Evolutionary conservation across 2,329 filamentous ascomycete species (phyloP).

Genomic region (Aureobasidium musti): DNA sequence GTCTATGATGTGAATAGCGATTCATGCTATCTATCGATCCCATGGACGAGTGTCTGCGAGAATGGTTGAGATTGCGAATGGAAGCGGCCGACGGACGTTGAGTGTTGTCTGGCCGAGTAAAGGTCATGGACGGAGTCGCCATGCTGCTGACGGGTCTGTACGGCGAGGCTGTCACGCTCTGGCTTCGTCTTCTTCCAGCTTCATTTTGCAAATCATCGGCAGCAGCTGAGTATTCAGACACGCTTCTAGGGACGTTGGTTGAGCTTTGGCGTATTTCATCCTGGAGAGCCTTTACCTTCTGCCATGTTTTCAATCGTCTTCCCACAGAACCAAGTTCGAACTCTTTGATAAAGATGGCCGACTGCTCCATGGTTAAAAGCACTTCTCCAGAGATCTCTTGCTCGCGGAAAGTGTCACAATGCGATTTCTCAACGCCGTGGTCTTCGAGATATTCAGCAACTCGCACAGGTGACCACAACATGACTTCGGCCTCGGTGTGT

Average conservation of each 20-base stretch:
- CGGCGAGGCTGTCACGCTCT: constrained; percentile 31
- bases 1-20: constrained; percentile 54
- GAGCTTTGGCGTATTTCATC: constrained; percentile 73
- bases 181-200: constrained; percentile 49
- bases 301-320: constrained; percentile 87
- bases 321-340: constrained; percentile 93
- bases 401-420: constrained; percentile 92
- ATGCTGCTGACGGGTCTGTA: constrained; percentile 19
- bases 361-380: constrained; percentile 90
- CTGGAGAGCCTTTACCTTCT: constrained; percentile 90
- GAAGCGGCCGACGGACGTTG: constrained; percentile 43
- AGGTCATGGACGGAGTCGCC: constrained; percentile 31
- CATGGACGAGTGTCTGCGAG: constrained; percentile 82
- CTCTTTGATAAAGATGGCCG: constrained; percentile 91
- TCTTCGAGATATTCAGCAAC: constrained; percentile 89
- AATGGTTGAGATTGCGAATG: constrained; percentile 65
- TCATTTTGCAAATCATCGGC: constrained; percentile 44
- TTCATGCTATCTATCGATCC: constrained; percentile 59
- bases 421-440: constrained; percentile 78
- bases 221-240: constrained; percentile 48
- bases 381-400: constrained; percentile 97
- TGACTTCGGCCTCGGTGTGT: constrained; percentile 74
- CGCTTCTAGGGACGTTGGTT: constrained; percentile 43
- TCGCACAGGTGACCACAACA: constrained; percentile 74
- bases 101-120: constrained; percentile 39